Base-by-base conservation (phyloP, 169 alveolate genomes). In the Cystoisospora suis region DNA sequence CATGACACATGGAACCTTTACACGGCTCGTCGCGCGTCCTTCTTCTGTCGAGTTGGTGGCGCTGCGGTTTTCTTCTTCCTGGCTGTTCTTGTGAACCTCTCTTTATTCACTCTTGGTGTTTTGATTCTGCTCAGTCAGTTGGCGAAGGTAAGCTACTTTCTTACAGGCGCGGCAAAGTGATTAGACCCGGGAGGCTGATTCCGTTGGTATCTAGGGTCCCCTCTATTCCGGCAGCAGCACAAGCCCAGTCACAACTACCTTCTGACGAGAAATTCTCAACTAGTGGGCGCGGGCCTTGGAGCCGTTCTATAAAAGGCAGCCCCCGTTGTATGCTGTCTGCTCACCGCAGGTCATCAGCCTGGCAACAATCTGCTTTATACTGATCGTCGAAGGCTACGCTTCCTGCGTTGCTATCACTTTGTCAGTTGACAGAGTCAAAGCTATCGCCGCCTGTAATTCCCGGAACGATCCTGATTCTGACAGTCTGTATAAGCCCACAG, bases 401-500 rank as follows among this genome's bases (percentile, higher is more conserved):
- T 27, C 80, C 46, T 69, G 80, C 44, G 80, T 69, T 69, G 45
- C 80, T n/a, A 69, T 69, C 45, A 32, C 45, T 2, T 46, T 69
- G 80, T 20, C 80, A 27, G 44, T 32, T 2, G 80, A 69, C 44
- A 27, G 80, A 29, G 29, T 69, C 1, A 20, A 32, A 3, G 80
- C 80, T 3, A 69, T 69, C 38, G 49, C 49, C 9, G 72, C 3
- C 40, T 58, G 40, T 58, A 58, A 27, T 58, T 29, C 72, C 12
- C 40, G 72, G 23, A 36, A 58, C 3, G 72, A 58, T 2, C 72
- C 72, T 3, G 40, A 9, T 34, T 7, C 72, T 27, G 40, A 58
- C 3, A 58, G 29, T 29, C 12, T 58, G 15, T 34, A 58, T 4
- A 58, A 2, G n/a, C 72, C 6, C 72, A 4, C 40, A 3, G 72